A percentile compares a stretch with the other conserved stretches of the same genome.
These are phyloP conservation scores for Rhododendron henanense DNA, from an alignment of 148 eudicot species.

Conservation along the genomic window DNA sequence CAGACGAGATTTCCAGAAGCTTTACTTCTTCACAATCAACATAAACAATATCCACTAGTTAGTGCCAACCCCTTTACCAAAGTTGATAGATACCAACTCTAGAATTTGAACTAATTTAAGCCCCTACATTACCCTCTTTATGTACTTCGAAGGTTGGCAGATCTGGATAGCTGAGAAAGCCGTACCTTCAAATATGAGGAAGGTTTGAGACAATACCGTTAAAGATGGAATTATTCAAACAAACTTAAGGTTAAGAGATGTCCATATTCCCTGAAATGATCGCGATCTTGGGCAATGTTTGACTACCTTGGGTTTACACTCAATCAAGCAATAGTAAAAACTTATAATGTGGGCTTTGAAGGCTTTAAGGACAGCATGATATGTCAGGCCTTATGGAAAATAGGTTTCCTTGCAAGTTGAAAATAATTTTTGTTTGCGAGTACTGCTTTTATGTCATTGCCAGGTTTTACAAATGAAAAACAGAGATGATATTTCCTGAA, in stretches of 20 bases:
- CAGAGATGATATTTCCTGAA: neutral
- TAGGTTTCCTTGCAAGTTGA: neutral
- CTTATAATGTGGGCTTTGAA: neutral
- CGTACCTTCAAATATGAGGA: neutral
- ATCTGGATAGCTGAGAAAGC: neutral
- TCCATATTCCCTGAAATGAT: neutral
- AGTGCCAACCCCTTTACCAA: neutral
- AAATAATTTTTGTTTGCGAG: neutral
- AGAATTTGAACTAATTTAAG: neutral
- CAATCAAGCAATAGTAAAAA: neutral
- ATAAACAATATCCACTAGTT: neutral
- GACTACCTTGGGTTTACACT: neutral
- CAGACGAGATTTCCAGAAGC: too few species aligned
- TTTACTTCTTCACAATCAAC: too few species aligned
- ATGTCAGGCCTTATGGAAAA: neutral
- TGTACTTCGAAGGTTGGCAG: neutral
- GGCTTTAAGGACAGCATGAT: neutral
- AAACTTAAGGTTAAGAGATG: neutral
- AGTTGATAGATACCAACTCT: neutral
- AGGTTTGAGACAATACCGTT: neutral
- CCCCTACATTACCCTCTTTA: neutral
- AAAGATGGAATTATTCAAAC: neutral
- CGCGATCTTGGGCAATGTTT: neutral
- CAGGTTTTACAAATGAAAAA: neutral
- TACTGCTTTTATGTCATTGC: neutral